A percentile compares a stretch with the other conserved stretches of the same genome.
Evolutionary conservation across 2,329 filamentous ascomycete species (phyloP).

Genomic region (Trichoderma oligosporum): DNA sequence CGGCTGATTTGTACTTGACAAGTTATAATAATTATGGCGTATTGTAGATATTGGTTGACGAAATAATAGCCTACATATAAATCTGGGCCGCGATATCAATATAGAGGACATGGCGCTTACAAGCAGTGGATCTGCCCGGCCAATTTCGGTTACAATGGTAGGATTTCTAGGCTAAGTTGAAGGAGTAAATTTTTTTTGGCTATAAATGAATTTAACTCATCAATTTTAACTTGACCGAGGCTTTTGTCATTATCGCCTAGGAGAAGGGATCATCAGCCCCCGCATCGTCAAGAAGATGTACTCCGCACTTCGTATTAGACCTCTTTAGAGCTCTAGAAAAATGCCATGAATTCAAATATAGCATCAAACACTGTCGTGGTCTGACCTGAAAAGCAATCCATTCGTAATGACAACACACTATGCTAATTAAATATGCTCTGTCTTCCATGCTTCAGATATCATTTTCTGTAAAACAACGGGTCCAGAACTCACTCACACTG

Average conservation of each 20-base stretch:
- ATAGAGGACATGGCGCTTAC: background rate
- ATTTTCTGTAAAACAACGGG: slow-evolving; percentile 6
- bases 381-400: slow-evolving; percentile 10
- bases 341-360: background rate
- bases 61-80: background rate
- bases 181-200: background rate
- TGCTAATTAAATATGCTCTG: slow-evolving; percentile 14
- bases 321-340: background rate
- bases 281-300: background rate
- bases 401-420: slow-evolving; percentile 11
- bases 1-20: background rate
- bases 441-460: slow-evolving; percentile 9
- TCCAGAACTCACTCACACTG: background rate
- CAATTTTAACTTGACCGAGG: background rate
- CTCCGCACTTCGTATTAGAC: too few relatives aligned
- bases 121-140: background rate
- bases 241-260: background rate
- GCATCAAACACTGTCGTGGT: background rate
- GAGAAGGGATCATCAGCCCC: background rate
- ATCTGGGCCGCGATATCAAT: background rate
- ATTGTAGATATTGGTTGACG: slow-evolving; percentile 1
- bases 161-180: background rate
- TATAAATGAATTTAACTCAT: background rate
- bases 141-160: background rate
- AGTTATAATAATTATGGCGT: slow-evolving; percentile 9